These are phyloP conservation scores for Epichloe baconii DNA, from an alignment of 2,329 filamentous ascomycete species.

Conservation along the genomic window DNA sequence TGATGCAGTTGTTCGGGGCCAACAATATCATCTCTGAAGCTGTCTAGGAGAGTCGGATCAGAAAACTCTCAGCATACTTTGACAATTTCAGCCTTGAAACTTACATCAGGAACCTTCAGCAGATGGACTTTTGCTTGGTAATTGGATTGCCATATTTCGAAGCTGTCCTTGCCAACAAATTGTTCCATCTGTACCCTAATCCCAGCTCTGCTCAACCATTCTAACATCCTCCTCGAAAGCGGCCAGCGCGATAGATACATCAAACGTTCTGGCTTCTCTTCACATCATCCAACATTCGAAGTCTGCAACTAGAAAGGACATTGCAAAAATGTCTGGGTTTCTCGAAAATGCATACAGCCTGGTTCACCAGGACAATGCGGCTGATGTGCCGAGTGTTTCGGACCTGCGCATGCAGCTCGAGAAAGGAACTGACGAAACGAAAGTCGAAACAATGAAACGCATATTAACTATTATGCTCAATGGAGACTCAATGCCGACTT, in stretches of 20 bases:
- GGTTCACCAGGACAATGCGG: constrained; percentile 94
- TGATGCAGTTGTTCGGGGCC: neutral
- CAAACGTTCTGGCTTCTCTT: neutral
- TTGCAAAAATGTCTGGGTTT: constrained; percentile 67
- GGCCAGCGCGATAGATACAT: neutral
- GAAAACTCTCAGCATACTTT: constrained; percentile 16
- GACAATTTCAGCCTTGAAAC: constrained; percentile 15
- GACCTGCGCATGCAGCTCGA: constrained; percentile 89
- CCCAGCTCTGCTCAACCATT: neutral
- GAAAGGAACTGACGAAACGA: constrained; percentile 85
- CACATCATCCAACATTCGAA: neutral
- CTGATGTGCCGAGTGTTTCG: constrained; percentile 78
- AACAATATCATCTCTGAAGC: constrained; percentile 8
- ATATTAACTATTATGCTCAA: constrained; percentile 97
- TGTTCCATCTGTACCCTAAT: neutral
- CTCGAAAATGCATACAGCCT: constrained; percentile 92
- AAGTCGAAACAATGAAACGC: constrained; percentile 92
- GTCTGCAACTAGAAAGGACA: constrained; percentile 3
- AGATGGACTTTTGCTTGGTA: neutral
- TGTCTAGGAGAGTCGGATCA: constrained; percentile 9
- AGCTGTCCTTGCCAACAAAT: neutral
- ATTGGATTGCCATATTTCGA: neutral
- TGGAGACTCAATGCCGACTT: constrained; percentile 84
- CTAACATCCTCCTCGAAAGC: neutral
- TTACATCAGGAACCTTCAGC: constrained; percentile 7